Base-by-base conservation (phyloP, 2,329 filamentous ascomycete genomes). In the Orbilia oligospora region DNA sequence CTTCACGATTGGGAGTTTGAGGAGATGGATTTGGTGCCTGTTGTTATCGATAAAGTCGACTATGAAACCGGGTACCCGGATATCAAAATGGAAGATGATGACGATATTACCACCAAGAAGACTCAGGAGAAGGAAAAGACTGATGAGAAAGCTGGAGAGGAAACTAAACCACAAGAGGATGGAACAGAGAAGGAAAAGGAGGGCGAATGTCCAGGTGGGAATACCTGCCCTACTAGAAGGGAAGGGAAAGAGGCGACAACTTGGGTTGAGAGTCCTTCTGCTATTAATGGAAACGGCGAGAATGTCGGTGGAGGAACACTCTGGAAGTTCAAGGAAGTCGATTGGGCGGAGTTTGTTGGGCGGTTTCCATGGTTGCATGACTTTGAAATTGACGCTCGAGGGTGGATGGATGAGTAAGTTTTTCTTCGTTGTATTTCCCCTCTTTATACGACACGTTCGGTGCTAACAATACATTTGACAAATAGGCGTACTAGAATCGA, bases 1-100 rank as follows among this genome's bases (percentile, higher is more conserved):
- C 61, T 71, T 1, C 73, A 77, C 38, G 73, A 77, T 10, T 77
- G 73, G 73, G 73, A 77, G 18, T 77, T 77, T 14, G 73, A 77
- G n/a, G 73, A 77, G 14, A 71, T 77, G 73, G 73, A 77, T 44
- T 20, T 77, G 2, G 73, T 77, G 0, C 73, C 73, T 1, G 73
- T 77, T 16, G 66, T 77, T 9, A 71, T 77, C 22, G 73, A 77
- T 33, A 65, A 55, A 27, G 38, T 77, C 12, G 68, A 71, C 5
- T 48, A 30, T 33, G 53, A 67, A 3, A 49, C 36, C 3, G 55
- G 41, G 30, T 18, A 4, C 5, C 55, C 18, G 4, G 56, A 61
- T n/a, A 24, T 61, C n/a, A 36, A 61, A 0, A 61, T 61, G 18
- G 20, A 61, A 0, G 56, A 61, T 10, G 20, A 44, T 6, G n/a